Base-by-base conservation (phyloP, 768 basidiomycete species). In the Lactifluus echinatus region DNA sequence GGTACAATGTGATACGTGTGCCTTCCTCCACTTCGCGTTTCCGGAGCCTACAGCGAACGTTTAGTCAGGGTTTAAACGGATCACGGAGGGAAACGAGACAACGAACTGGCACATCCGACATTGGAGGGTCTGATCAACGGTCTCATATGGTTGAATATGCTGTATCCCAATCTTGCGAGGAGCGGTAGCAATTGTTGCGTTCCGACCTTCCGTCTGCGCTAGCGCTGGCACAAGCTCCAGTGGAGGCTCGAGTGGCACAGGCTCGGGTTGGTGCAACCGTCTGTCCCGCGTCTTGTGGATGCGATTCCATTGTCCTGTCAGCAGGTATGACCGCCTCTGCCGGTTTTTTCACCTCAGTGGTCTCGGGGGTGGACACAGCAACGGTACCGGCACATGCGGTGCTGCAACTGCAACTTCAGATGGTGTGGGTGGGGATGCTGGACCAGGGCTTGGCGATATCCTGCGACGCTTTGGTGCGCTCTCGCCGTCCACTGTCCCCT, bases 41-140 rank as follows among this genome's bases (percentile, higher is more conserved):
- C 40, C 48, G 56, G 3, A 53, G 40, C 36, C 60, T 61, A 36
- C 29, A 19, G 6, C 43, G 4, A 1, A 7, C 2, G 8, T 15
- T 37, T n/a, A 11, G 8, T 23, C 15, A 52, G 19, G 4, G n/a
- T n/a, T n/a, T n/a, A n/a, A n/a, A n/a, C n/a, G n/a, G n/a, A 39
- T 15, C 12, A 19, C 8, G 39, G 29, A 8, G 14, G 12, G 5
- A 12, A 15, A 8, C 5, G 26, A 17, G 24, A 19, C 29, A 19
- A 36, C 60, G 24, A 48, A 61, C 60, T 46, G 28, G 24, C 60
- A 61, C 60, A 61, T 61, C 39, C 60, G 56, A 29, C 60, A 61
- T 44, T 37, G 56, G 19, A 61, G 33, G 11, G 23, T 49, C 45
- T 53, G 15, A 10, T 43, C 60, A 19, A 23, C 34, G 1, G 42